Evolutionary conservation across 208 protist species (phyloP).

Genomic region (Crithidia acanthocephali): DNA sequence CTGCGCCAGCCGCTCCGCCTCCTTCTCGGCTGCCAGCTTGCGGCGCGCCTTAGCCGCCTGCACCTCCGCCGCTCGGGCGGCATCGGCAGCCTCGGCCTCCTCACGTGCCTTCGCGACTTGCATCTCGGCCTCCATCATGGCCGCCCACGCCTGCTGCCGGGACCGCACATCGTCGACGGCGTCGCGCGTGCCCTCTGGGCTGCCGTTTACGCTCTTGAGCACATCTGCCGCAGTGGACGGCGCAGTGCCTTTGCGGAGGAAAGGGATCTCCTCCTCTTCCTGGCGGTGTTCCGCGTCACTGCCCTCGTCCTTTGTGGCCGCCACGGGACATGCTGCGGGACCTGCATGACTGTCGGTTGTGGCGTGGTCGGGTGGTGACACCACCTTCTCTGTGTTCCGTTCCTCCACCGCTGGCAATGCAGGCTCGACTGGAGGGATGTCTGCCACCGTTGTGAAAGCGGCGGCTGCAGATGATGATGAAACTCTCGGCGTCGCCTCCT

Average conservation of each 20-base stretch:
- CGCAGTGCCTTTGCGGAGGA: conserved; percentile 19
- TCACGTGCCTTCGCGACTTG: conserved; percentile 32
- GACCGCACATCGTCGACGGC: conserved; percentile 38
- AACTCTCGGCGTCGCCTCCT: background rate
- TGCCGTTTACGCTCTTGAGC: background rate
- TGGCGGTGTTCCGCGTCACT: too few relatives aligned
- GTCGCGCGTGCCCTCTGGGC: background rate
- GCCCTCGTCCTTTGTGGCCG: too few relatives aligned
- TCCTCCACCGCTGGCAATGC: too few relatives aligned
- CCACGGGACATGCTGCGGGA: too few relatives aligned
- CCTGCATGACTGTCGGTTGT: too few relatives aligned
- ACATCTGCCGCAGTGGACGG: background rate
- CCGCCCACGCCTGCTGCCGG: conserved; percentile 72
- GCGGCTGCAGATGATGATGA: background rate
- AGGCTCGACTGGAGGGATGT: too few relatives aligned
- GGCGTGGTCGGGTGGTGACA: too few relatives aligned
- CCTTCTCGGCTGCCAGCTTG: conserved; percentile 50
- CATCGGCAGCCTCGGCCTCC: conserved; percentile 43
- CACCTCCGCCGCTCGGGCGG: conserved; percentile 43
- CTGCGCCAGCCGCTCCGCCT: conserved; percentile 49
- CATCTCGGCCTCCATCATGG: conserved; percentile 58
- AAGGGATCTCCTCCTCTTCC: conserved; percentile 21
- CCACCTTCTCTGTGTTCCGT: too few relatives aligned
- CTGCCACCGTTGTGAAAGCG: too few relatives aligned
- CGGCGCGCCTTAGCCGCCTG: conserved; percentile 36